phyloP scores from a whole-genome alignment of 2,329 filamentous ascomycete species.

The Fusarium tuaranense region DNA sequence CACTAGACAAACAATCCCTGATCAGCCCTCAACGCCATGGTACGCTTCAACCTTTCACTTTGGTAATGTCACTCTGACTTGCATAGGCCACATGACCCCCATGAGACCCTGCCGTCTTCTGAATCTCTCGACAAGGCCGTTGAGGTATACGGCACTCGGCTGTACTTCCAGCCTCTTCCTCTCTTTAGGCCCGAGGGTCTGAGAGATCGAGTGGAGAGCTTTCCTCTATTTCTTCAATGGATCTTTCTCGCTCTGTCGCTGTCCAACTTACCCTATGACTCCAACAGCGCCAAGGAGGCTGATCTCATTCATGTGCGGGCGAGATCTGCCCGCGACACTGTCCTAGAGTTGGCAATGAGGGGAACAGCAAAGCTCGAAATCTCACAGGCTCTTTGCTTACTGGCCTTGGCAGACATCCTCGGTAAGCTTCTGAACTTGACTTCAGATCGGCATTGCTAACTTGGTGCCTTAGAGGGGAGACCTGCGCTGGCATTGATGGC shows the following conservation, averaged over 20 bases:
- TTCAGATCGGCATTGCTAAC: neutral
- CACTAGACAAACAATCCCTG: neutral
- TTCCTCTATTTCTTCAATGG: constrained; percentile 28
- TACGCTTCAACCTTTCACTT: neutral
- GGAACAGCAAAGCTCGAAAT: constrained; percentile 27
- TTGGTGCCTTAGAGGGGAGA: constrained; percentile 9
- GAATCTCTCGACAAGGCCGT: constrained; percentile 21
- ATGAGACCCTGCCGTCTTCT: constrained; percentile 5
- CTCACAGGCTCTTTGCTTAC: constrained; percentile 23
- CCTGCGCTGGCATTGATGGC: constrained; percentile 35
- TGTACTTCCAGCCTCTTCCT: constrained; percentile 38
- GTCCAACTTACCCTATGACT: constrained; percentile 17
- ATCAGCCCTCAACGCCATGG: neutral
- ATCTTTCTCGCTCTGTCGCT: constrained; percentile 28
- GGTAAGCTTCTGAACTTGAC: neutral
- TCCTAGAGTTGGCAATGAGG: constrained; percentile 22
- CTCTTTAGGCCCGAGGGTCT: constrained; percentile 26
- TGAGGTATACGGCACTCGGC: constrained; percentile 24
- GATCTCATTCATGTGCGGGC: constrained; percentile 20
- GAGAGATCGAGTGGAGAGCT: constrained; percentile 7
- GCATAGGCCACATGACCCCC: neutral
- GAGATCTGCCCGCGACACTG: constrained; percentile 20
- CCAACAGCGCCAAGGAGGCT: constrained; percentile 23
- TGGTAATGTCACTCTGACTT: neutral
- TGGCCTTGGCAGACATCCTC: constrained; percentile 15